Conservation (phyloP, 306 rosid genomes). For the Citrullus colocynthis region DNA sequence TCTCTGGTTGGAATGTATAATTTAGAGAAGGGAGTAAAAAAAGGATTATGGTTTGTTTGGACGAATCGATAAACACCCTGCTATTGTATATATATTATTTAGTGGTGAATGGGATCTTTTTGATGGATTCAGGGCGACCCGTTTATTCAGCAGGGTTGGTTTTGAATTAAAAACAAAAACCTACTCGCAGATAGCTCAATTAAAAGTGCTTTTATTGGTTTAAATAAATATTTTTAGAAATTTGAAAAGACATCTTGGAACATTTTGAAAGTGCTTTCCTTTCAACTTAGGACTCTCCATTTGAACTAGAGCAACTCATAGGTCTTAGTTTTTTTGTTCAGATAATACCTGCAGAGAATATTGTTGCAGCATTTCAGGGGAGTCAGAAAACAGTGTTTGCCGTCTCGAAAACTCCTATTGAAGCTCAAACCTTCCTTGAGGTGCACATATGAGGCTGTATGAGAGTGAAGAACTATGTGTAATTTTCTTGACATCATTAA, state of each 20-base stretch:
- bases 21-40: background rate
- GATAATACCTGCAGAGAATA: constrained; percentile 91
- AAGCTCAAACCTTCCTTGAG: constrained; percentile 79
- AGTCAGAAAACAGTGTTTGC: constrained; percentile 63
- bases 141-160: no score
- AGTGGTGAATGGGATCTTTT: no score
- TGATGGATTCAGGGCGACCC: no score
- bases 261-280: background rate
- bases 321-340: constrained; percentile 14
- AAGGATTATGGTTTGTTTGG: background rate
- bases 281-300: background rate
- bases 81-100: background rate
- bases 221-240: background rate
- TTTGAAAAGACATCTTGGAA: no score
- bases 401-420: constrained; percentile 34
- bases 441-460: constrained; percentile 20
- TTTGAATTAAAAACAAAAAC: no score
- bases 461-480: background rate
- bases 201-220: no score
- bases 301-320: background rate
- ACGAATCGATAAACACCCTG: background rate
- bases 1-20: background rate
- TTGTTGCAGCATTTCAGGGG: constrained; percentile 75
- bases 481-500: background rate
- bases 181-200: no score